Base-by-base conservation (phyloP, 108 stramenopile genomes). In the Pseudonitzschia multiseries region DNA sequence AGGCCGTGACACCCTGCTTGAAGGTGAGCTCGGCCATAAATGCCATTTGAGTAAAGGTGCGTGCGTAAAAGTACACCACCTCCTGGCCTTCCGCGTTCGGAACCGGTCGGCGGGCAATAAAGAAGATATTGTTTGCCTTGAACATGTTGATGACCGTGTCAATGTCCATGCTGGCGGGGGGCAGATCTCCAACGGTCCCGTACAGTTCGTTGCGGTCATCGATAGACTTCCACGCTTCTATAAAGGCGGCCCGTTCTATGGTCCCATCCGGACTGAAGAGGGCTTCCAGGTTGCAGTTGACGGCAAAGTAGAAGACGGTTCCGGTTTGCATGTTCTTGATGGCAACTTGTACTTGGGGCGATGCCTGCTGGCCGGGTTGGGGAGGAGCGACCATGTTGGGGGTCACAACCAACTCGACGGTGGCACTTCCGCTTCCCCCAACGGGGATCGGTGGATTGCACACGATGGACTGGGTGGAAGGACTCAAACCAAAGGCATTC, bases 401-500 rank as follows among this genome's bases (percentile, higher is more conserved):
- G 60, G 83, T 89, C 41, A 78, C 76, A 8, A 78, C 83, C 70
- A 98, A 60, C 48, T 90, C 89, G 29, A 97, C 83, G 28, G 80
- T 68, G 29, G 78, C 69, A 31, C 36, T 72, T 13, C 93, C 87
- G 27, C 75, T 79, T 44, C 81, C 63, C 20, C 95, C 95, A 3
- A 70, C 53, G 10, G 83, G 56, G 68, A 97, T 67, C 2, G 96
- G 94, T 26, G 90, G 87, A 46, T 92, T 88, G 70, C 88, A 89
- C 14, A 83, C 64, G 61, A 97, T 90, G 72, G 96, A 96, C 77
- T 94, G 97, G 57, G 69, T 86, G 26, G 84, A 79, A 22, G 97
- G 97, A 67, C 90, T 91, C 31, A 99, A 76, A n/a, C 97, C 97
- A 82, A 98, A 97, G 21, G 96, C 80, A 78, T 96, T 97, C 86